Conservation (phyloP, 1,284 basidiomycete species). For the Cryptococcus neoformans region DNA sequence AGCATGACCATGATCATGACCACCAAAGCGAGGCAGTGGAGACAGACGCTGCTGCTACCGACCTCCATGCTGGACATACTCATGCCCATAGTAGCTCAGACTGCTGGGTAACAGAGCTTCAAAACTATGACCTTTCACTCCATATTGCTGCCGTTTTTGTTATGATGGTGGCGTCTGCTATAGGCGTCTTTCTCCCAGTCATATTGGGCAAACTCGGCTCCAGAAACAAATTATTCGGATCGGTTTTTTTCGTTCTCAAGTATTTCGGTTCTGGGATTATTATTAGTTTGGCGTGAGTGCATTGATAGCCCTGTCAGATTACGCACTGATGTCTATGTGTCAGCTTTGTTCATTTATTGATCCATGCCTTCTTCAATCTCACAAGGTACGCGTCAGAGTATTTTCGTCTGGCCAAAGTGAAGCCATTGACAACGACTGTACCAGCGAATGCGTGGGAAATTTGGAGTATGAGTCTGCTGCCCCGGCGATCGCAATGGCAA, state of each 20-base stretch:
- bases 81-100: no score
- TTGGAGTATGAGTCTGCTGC: conserved; percentile 8
- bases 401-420: no score
- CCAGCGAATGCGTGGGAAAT: conserved; percentile 9
- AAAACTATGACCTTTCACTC: background rate
- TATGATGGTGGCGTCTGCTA: conserved; percentile 6
- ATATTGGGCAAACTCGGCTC: background rate
- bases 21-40: no score
- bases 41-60: no score
- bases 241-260: conserved; percentile 4
- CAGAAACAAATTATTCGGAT: background rate
- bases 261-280: conserved; percentile 12
- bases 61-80: no score
- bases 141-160: conserved; percentile 10
- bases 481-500: conserved; percentile 12
- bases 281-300: conserved; percentile 10
- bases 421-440: background rate
- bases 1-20: no score
- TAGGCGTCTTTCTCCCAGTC: conserved; percentile 10
- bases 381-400: conserved; percentile 2
- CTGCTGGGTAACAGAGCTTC: no score
- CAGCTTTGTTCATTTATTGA: conserved; percentile 10
- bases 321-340: background rate
- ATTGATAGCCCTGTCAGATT: background rate
- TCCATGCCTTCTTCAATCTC: conserved; percentile 9